phyloP scores from a whole-genome alignment of 1,284 basidiomycete genomes.

The Coniophora puteana region DNA sequence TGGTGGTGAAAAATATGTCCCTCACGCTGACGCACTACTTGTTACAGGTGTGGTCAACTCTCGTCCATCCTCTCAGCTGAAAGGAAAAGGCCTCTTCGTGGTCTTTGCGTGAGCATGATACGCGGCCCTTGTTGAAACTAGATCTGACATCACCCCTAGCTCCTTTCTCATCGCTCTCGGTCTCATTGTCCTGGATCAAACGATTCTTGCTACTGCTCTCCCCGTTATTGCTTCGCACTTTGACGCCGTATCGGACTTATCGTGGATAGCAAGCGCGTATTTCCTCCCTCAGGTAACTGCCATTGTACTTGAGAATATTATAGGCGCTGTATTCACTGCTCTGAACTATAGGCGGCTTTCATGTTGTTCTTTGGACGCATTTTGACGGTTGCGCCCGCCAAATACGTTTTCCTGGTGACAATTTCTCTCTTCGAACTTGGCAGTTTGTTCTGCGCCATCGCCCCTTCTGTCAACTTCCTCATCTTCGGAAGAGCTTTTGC shows the following conservation, averaged over 20 bases:
- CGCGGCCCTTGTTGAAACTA: no score
- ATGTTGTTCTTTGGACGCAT: slow-evolving; percentile 21
- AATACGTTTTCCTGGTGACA: slow-evolving; percentile 27
- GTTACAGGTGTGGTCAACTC: no score
- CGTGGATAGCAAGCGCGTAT: slow-evolving; percentile 14
- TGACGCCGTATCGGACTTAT: slow-evolving; percentile 25
- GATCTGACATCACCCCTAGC: no score
- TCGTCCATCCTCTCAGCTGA: no score
- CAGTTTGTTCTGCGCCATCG: slow-evolving; percentile 46
- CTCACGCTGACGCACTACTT: no score
- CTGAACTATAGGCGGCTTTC: slow-evolving; percentile 9
- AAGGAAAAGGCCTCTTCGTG: no score
- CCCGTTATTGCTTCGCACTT: slow-evolving; percentile 41
- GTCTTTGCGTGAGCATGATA: no score
- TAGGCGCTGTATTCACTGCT: slow-evolving; percentile 10
- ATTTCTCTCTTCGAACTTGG: slow-evolving; percentile 40
- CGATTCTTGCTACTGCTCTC: slow-evolving; percentile 35
- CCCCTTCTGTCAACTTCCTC: slow-evolving; percentile 37
- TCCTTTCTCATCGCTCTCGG: no score
- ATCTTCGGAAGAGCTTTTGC: slow-evolving; percentile 40
- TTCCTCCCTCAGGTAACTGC: slow-evolving; percentile 14
- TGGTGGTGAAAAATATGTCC: no score
- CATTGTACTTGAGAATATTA: slow-evolving; percentile 13
- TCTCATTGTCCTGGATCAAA: slow-evolving; percentile 34
- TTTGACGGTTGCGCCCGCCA: slow-evolving; percentile 16